These are phyloP conservation scores for Suillus fuscotomentosus DNA, from an alignment of 768 basidiomycete species.

Conservation along the genomic window DNA sequence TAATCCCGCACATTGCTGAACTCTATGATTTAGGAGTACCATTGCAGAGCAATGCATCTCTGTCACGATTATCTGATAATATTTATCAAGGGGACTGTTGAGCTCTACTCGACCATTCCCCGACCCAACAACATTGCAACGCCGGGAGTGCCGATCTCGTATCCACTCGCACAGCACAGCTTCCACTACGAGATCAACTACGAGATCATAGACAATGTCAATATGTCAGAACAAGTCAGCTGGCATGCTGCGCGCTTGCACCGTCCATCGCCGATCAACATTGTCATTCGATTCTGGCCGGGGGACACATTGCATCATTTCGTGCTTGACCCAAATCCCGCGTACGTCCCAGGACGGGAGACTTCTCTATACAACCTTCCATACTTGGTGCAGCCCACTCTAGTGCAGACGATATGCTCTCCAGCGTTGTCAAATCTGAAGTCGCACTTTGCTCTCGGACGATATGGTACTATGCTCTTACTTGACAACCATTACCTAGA, in stretches of 20 bases:
- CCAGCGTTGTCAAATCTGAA: conserved; percentile 53
- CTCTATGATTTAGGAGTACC: conserved; percentile 27
- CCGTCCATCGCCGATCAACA: conserved; percentile 37
- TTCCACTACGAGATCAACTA: conserved; percentile 52
- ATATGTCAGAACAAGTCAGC: conserved; percentile 35
- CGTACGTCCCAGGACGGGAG: conserved; percentile 21
- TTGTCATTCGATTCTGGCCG: conserved; percentile 62
- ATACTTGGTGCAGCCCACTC: conserved; percentile 12
- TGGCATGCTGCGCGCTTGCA: conserved; percentile 14
- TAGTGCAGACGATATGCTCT: conserved; percentile 43
- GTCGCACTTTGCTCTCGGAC: conserved; percentile 53
- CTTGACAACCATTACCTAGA: conserved; percentile 61
- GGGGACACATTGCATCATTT: conserved; percentile 67
- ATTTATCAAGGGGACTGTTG: conserved; percentile 40
- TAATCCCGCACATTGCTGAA: neutral
- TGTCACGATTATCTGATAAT: conserved; percentile 41
- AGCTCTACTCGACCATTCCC: conserved; percentile 40
- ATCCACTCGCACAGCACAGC: conserved; percentile 44
- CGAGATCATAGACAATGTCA: conserved; percentile 52
- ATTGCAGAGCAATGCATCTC: conserved; percentile 38
- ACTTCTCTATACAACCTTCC: no score
- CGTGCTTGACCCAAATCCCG: conserved; percentile 43
- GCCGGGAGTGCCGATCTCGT: conserved; percentile 26
- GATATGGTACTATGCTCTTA: conserved; percentile 64
- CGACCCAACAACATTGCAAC: conserved; percentile 16